Evolutionary conservation across 176 grass and related monocot species (phyloP), one percentile per base, ranked within the genome.

Genomic region (Cenchrus purpureus): DNA sequence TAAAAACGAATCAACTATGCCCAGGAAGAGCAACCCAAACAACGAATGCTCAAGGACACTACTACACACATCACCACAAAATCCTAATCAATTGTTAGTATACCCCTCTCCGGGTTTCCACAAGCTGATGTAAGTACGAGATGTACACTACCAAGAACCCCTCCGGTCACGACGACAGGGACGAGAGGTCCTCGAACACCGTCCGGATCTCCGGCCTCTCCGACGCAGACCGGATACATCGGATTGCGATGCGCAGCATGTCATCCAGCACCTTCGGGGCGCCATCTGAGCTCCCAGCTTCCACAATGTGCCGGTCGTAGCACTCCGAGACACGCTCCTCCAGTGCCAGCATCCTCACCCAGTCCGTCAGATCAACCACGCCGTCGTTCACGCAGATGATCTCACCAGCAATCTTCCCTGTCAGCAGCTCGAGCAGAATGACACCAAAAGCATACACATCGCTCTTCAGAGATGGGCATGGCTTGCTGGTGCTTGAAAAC

Each of bases 371-470:
- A 78, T 98, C 96, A 1, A 95, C 91, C 29, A 91, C 89, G 5
- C 96, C 96, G 3, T 90, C 84, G 6, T 82, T 90, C 16, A 85
- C 78, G 13, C 93, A 98, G 17, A 98, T 68, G 37, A 98, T 90
- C 80, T 98, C 96, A 22, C 93, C 89, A 0, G 93, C 96, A 53
- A 89, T 89, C 84, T 65, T 95, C 15, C 96, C 93, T 2, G 93
- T 98, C 65, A 98, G 76, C 25, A 98, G 83, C 87, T 98, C 96
- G 3, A 98, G 89, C 10, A 98, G 85, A 59, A 98, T 74, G 60
- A 98, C 89, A 5, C 96, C 96, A 22, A 98, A 95, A 31, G 96
- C 96, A 0, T 98, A 98, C 32, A 98, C 93, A 7, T 98, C 96
- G 3, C 91, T 93, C 84, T 98, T 98, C 20, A 98, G 63, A 71